Percentiles rank a stretch among this genome's conserved stretches.
phyloP scores from a whole-genome alignment of 1,139 yeast species.

The Scheffersomyces stambukii region DNA sequence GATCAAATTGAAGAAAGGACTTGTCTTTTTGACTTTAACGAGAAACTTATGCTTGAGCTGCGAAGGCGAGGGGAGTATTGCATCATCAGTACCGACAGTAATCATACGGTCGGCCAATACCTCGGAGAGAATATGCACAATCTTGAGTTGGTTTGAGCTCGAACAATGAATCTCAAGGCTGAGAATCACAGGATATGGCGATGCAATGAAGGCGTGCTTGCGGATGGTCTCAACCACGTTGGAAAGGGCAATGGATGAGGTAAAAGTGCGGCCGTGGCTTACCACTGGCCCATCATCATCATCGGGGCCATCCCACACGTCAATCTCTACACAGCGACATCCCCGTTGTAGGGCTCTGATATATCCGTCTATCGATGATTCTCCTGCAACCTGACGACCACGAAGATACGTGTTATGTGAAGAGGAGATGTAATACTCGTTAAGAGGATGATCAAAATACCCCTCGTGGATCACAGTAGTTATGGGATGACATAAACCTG shows the following conservation, averaged over 20 bases:
- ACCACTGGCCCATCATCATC: constrained; percentile 65
- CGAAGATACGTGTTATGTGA: constrained; percentile 91
- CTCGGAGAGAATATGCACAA: constrained; percentile 49
- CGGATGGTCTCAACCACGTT: constrained; percentile 71
- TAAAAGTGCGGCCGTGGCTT: constrained; percentile 82
- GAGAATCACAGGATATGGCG: constrained; percentile 82
- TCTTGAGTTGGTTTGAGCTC: constrained; percentile 55
- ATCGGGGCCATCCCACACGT: constrained; percentile 81
- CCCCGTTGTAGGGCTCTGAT: constrained; percentile 87
- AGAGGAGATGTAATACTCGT: constrained; percentile 83
- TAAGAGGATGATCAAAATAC: constrained; percentile 66
- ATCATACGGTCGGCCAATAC: constrained; percentile 60
- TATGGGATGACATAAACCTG: constrained; percentile 40
- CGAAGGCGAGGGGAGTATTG: constrained; percentile 64
- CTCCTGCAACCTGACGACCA: constrained; percentile 92
- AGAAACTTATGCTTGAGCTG: constrained; percentile 66
- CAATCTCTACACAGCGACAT: constrained; percentile 89
- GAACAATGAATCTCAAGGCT: constrained; percentile 85
- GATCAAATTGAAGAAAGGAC: constrained; percentile 17
- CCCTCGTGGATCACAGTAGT: constrained; percentile 17
- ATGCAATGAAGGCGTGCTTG: constrained; percentile 79
- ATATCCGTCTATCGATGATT: constrained; percentile 86
- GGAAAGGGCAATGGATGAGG: constrained; percentile 63
- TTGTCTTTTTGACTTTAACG: constrained; percentile 69
- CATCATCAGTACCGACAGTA: constrained; percentile 31